phyloP scores from a whole-genome alignment of 202 grass and related monocot species.

The Schoenoplectus triqueter region DNA sequence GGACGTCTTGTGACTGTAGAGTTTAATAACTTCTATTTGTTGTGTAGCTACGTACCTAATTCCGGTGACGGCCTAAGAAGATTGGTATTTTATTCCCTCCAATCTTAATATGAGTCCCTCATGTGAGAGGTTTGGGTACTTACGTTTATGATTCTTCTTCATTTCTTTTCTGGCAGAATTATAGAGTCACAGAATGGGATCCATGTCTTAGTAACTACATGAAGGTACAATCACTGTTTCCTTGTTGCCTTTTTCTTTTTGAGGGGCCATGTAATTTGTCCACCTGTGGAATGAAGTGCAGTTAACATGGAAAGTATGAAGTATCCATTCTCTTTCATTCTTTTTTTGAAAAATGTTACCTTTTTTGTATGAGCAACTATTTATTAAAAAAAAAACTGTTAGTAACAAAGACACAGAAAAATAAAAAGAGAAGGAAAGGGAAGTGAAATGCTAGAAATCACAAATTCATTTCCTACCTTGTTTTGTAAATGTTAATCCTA shows the following conservation, averaged over 20 bases:
- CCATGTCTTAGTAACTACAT: conserved; percentile 84
- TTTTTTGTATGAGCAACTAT: too few species aligned
- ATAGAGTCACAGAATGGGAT: conserved; percentile 88
- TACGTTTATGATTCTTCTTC: background rate
- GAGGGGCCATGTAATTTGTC: background rate
- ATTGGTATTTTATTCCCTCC: conserved; percentile 57
- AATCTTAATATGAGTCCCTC: background rate
- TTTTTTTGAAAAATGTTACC: background rate
- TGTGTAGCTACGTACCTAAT: conserved; percentile 92
- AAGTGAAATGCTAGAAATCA: background rate
- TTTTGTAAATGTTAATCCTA: background rate
- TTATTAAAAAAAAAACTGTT: too few species aligned
- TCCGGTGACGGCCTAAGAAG: conserved; percentile 89
- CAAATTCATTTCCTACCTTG: background rate
- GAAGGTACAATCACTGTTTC: conserved; percentile 65
- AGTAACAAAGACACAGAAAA: background rate
- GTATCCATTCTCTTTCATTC: background rate
- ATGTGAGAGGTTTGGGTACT: background rate
- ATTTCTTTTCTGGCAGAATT: conserved; percentile 63
- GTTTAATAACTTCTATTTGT: conserved; percentile 83
- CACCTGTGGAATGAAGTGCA: background rate
- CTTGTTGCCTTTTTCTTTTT: background rate
- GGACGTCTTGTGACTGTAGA: conserved; percentile 87
- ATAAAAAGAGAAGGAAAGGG: background rate
- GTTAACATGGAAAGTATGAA: background rate